Evolutionary conservation across 176 grass and related monocot species (phyloP), one percentile per base, ranked within the genome.

Genomic region (Musa acuminata): DNA sequence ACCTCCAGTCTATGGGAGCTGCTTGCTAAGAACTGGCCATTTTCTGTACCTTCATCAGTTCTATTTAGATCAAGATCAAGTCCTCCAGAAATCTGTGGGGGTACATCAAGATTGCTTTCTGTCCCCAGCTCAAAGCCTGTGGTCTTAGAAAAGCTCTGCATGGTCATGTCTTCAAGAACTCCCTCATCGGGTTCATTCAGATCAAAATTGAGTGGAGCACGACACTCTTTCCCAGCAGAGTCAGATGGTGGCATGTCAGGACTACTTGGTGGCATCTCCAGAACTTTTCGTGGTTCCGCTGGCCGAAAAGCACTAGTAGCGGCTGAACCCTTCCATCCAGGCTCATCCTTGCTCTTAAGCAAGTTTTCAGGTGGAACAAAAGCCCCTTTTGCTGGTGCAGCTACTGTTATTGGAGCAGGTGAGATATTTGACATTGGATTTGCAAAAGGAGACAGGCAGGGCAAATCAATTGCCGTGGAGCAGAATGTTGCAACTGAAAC

Each of bases 251-350:
- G 57, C 22, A 52, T 53, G 25, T 71, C 83, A 78, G 67, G 67
- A 80, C 73, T 53, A 11, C 64, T 72, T 35, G 82, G 14, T 27
- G 82, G 68, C 63, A 80, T 73, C 74, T 91, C 88, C 48, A 84
- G 50, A 80, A 35, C 65, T 74, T 88, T 96, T 24, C 92, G 82
- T 0, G 92, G 92, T 80, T 96, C 92, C 10, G 92, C 92, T 64
- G 86, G 92, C 23, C 92, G 92, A 83, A 96, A 96, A 80, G 92
- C 92, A 64, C 92, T 96, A 43, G 92, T 96, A 50, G 92, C 85
- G 58, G 88, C 92, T 9, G 92, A 96, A 20, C 92, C 92, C 84
- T 90, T 91, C 92, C 92, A 91, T 20, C 92, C 88, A 49, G 77
- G 79, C 77, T 96, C 92, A 29, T 80, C 74, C 68, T 86, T 88